A percentile compares a stretch with the other conserved stretches of the same genome.
These are phyloP conservation scores for Calocybe indica DNA, from an alignment of 768 basidiomycete species.

Conservation along the genomic window DNA sequence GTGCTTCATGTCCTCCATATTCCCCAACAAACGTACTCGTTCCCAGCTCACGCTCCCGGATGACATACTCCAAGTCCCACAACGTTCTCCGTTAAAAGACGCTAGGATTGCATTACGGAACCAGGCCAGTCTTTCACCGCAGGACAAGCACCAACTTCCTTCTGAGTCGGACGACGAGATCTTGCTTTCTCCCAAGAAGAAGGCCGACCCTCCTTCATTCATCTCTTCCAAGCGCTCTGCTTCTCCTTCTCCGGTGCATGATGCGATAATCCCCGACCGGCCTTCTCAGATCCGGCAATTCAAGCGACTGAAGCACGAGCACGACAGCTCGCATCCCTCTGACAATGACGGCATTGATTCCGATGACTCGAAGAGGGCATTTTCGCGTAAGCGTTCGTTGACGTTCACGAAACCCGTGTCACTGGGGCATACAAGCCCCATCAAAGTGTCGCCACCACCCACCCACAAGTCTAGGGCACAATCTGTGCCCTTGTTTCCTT, in stretches of 20 bases:
- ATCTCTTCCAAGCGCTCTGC: slow-evolving; percentile 34
- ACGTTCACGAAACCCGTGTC: slow-evolving; percentile 17
- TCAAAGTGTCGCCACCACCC: slow-evolving; percentile 8
- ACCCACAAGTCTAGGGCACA: slow-evolving; percentile 32
- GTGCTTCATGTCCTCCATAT: slow-evolving; percentile 6
- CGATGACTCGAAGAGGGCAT: slow-evolving; percentile 15
- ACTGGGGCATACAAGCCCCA: slow-evolving; percentile 11
- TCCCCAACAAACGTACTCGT: slow-evolving; percentile 36
- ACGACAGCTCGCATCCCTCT: not conserved
- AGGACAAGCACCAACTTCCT: slow-evolving; percentile 3
- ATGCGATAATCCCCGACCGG: slow-evolving; percentile 15
- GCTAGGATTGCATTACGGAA: slow-evolving; percentile 34
- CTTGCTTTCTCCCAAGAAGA: slow-evolving; percentile 37
- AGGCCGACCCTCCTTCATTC: slow-evolving; percentile 24
- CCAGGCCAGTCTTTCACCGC: slow-evolving; percentile 4
- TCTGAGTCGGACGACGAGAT: slow-evolving; percentile 42
- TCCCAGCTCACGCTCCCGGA: slow-evolving; percentile 47
- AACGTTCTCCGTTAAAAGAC: slow-evolving; percentile 47
- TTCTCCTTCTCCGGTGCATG: slow-evolving; percentile 27
- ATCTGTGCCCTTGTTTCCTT: slow-evolving; percentile 38
- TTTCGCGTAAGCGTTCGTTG: slow-evolving; percentile 18
- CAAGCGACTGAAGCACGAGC: slow-evolving; percentile 31
- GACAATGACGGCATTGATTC: slow-evolving; percentile 21
- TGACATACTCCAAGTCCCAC: slow-evolving; percentile 37
- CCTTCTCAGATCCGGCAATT: slow-evolving; percentile 23